Base-by-base conservation (phyloP, 345 rosid genomes). In the Dipteronia dyeriana region DNA sequence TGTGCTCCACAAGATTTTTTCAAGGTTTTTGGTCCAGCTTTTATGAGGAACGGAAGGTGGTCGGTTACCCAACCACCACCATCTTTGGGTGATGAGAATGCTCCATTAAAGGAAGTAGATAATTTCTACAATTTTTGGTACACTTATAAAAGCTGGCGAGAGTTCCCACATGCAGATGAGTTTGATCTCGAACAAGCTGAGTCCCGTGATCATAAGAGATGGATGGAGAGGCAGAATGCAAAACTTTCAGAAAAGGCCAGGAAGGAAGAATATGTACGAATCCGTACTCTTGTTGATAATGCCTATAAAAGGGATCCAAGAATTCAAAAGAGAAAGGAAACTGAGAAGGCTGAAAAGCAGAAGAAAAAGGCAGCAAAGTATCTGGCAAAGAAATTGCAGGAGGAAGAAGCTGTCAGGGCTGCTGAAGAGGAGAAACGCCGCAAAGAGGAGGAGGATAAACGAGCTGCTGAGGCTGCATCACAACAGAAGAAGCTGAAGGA, bases 141-240 rank as follows among this genome's bases (percentile, higher is more conserved):
- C 77, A 68, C 53, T 82, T 97, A 92, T 81, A 97, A 85, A 86
- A 97, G 99, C 82, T 97, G 99, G 99, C 92, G 99, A 63, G 99
- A 97, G 77, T 97, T 97, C 84, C 98, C 99, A 11, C 97, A 92
- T 83, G 88, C 91, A 14, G 98, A 94, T 78, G 99, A 97, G 86
- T 92, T 87, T 86, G 98, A 97, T 83, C 85, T 97, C 43, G 99
- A 97, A 66, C 88, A 94, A 81, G 96, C 99, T 0, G 99, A 97
- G 79, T 92, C 97, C 59, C 98, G 99, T 77, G 98, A 97, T 65
- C 98, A 97, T 66, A 92, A 79, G 84, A 94, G 99, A 82, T 97
- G 99, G 99, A 94, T 97, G 97, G 99, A 97, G 88, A 92, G 97
- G 88, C 98, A 97, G 88, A 97, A 97, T 83, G 91, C 91, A 4